Evolutionary conservation across 2,329 filamentous ascomycete species (phyloP), one percentile per base, ranked within the genome.

Genomic region (Cordyceps javanica): DNA sequence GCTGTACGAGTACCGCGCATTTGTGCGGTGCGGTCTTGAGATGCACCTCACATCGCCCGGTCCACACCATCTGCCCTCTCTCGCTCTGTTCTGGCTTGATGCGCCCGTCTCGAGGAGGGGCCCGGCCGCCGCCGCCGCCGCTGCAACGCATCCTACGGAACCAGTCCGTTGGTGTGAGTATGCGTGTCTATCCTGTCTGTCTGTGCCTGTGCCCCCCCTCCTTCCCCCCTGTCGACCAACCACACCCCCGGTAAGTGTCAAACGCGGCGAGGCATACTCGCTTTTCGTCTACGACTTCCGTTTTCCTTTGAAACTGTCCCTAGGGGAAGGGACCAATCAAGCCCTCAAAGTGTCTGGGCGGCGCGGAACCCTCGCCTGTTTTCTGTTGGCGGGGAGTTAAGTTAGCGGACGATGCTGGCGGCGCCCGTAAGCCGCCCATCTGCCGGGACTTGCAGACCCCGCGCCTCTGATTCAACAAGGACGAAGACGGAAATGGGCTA

Each of bases 1-100:
- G 39, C 41, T 55, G 52, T 55, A 25, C 52, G 42, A 53, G 50
- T 41, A 42, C 16, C 50, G 38, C 50, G 52, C 52, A 55, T 46
- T 55, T 46, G 52, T 55, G 52, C 42, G 28, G 42, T 26, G 42
- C 30, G 14, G 52, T 23, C n/a, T 53, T 32, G 36, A 53, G 25
- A 54, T 39, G n/a, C 23, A 23, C 19, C 11, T 13, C 13, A 23
- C 36, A 55, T 48, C 34, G 16, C 28, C 50, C 9, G 21, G 3
- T 38, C 52, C 42, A 48, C 52, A 36, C 39, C 21, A 16, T 36
- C 14, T 30, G 9, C 25, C 34, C n/a, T 34, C 23, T 36, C n/a
- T 19, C 21, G 16, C 8, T 50, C 13, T 25, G 6, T 36, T 50
- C 9, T 21, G 6, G 11, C 6, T 32, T 32, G 11, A 32, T 32